phyloP scores from a whole-genome alignment of 148 eudicot species.

The Bassia scoparia region DNA sequence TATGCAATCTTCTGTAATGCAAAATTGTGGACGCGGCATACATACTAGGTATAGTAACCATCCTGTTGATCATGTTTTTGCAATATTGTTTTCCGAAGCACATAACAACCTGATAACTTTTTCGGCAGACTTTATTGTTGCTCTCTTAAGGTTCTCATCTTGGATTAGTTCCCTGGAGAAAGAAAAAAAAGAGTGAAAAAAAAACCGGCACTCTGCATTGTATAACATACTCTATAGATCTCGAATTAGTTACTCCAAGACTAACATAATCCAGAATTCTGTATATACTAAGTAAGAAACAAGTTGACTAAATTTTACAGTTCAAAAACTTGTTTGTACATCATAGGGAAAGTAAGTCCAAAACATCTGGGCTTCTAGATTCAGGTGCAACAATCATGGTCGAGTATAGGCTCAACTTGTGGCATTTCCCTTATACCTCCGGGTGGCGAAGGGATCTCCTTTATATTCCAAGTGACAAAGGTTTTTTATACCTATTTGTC shows the following conservation, averaged over 20 bases:
- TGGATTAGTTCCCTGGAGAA: slow-evolving; percentile 57
- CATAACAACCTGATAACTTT: slow-evolving; percentile 51
- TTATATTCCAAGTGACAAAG: no score
- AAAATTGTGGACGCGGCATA: slow-evolving; percentile 73
- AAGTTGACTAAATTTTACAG: neutral
- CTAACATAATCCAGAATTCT: no score
- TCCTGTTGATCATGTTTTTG: slow-evolving; percentile 19
- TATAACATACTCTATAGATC: neutral
- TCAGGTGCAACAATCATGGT: no score
- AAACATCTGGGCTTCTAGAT: no score
- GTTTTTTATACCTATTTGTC: no score
- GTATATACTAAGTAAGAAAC: no score
- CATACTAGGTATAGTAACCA: slow-evolving; percentile 52
- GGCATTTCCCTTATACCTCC: no score
- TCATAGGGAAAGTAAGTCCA: neutral
- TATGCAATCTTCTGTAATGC: slow-evolving; percentile 35
- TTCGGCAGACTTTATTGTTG: slow-evolving; percentile 58
- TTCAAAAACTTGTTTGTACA: neutral
- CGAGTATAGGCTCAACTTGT: no score
- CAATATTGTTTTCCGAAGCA: slow-evolving; percentile 36
- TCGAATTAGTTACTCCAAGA: no score
- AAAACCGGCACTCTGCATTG: no score
- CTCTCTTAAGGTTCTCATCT: slow-evolving; percentile 43
- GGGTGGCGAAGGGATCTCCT: no score
- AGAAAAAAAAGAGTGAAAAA: no score